Conservation (phyloP, 164 flowering plant species). For the Vitis labrusca region DNA sequence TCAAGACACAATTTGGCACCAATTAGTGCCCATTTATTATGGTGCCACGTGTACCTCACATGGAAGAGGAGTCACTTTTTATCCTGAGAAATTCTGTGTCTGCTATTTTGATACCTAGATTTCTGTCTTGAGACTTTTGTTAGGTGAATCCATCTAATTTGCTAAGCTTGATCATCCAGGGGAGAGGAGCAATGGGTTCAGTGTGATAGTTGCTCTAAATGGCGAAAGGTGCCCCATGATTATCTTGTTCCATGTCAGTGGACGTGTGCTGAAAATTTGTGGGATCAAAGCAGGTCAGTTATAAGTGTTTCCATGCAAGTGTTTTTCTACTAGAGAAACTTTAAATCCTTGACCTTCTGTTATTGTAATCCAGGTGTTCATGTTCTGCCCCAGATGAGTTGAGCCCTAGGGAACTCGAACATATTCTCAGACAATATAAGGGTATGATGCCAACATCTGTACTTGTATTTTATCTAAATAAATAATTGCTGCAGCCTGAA, state of each 20-base stretch:
- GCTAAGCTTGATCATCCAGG: conserved; percentile 23
- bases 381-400: conserved; percentile 70
- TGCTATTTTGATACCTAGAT: no score
- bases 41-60: no score
- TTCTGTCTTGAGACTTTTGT: no score
- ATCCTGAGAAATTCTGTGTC: not conserved
- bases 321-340: not conserved
- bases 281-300: conserved; percentile 47
- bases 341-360: not conserved
- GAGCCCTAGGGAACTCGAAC: conserved; percentile 48
- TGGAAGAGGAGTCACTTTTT: not conserved
- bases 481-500: not conserved
- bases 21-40: no score
- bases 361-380: conserved; percentile 42
- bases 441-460: conserved; percentile 25
- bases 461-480: not conserved
- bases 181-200: conserved; percentile 71
- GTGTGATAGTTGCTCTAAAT: conserved; percentile 74
- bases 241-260: conserved; percentile 67
- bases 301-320: not conserved
- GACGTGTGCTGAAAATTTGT: conserved; percentile 50
- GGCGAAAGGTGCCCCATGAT: conserved; percentile 79
- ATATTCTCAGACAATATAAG: conserved; percentile 35
- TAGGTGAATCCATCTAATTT: conserved; percentile 4
- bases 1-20: no score